Evolutionary conservation across 2,329 filamentous ascomycete species (phyloP), one percentile per base, ranked within the genome.

Genomic region (Rhynchosporium secalis): DNA sequence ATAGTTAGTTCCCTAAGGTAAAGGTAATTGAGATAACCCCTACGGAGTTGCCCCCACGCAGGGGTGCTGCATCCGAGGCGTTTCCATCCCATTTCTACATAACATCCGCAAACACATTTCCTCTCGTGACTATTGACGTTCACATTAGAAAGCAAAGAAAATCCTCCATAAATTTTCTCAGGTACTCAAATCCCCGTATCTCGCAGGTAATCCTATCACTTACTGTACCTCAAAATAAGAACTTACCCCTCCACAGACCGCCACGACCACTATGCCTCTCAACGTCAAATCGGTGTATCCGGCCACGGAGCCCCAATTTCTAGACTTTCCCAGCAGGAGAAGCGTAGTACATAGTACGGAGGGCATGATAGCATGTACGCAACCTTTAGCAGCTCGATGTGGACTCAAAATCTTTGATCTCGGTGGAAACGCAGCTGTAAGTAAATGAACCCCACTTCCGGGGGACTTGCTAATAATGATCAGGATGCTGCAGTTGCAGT

Each of bases 401-500:
- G 95, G 95, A 28, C 84, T 97, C 58, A 86, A 90, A 61, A 82
- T 98, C 45, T 79, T 99, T n/a, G 85, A 87, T 62, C 87, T 90
- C 54, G 95, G 95, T 62, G 95, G 95, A 59, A 99, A 98, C 79
- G 92, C 92, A 65, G 95, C 93, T 69, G 92, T 96, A 82, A 76
- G 89, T 72, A 56, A 38, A 51, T 29, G 40, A 49, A 58, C 31
- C 59, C 60, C 40, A 62, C 63, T 65, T 64, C 68, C n/a, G 31
- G 51, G 9, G 29, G 40, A 36, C 26, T 6, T 57, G 36, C 58
- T 65, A 43, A 66, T 62, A 56, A 64, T 33, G 45, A 47, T 55
- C 65, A 96, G 91, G 94, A 98, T 80, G 94, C 95, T n/a, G 94
- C 95, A 8, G 91, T 98, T 3, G 95, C 95, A 48, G 91, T 96